phyloP scores from a whole-genome alignment of 1,284 basidiomycete genomes.

The Phylloboletellus chloephorus region DNA sequence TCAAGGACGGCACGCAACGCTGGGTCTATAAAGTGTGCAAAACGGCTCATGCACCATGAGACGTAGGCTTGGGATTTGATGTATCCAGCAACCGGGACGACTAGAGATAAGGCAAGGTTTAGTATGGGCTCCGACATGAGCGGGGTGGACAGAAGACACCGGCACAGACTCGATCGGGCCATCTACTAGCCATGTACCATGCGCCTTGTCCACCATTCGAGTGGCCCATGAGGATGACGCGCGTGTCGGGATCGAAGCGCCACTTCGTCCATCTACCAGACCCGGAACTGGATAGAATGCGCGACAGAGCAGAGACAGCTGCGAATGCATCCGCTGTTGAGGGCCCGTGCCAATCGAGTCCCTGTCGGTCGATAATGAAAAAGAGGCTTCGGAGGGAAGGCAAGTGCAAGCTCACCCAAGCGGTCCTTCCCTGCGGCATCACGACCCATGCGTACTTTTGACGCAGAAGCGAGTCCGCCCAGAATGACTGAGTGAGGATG shows the following conservation, averaged over 20 bases:
- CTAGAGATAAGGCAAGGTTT: slow-evolving; percentile 32
- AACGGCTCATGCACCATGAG: slow-evolving; percentile 63
- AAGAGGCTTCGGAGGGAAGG: background rate
- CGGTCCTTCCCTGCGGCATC: slow-evolving; percentile 66
- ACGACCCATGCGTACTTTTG: slow-evolving; percentile 63
- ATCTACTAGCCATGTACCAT: slow-evolving; percentile 73
- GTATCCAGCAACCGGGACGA: slow-evolving; percentile 70
- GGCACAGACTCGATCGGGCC: slow-evolving; percentile 71
- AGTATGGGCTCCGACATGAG: background rate
- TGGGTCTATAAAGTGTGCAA: slow-evolving; percentile 77
- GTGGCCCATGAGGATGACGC: slow-evolving; percentile 72
- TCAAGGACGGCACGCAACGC: slow-evolving; percentile 64
- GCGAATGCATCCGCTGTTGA: slow-evolving; percentile 60
- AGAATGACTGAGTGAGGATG: slow-evolving; percentile 48
- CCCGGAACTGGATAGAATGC: slow-evolving; percentile 35
- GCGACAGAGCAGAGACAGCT: slow-evolving; percentile 48
- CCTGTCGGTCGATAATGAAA: slow-evolving; percentile 39
- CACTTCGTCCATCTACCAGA: slow-evolving; percentile 40
- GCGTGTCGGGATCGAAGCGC: slow-evolving; percentile 35
- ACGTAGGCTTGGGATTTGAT: slow-evolving; percentile 85
- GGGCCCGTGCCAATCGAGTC: slow-evolving; percentile 81
- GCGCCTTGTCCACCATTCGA: slow-evolving; percentile 92
- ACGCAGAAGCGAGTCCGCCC: slow-evolving; percentile 54
- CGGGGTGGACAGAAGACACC: slow-evolving; percentile 33
- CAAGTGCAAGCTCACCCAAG: slow-evolving; percentile 49